Conservation (phyloP, 345 rosid genomes). For the Lepidium africanum region DNA sequence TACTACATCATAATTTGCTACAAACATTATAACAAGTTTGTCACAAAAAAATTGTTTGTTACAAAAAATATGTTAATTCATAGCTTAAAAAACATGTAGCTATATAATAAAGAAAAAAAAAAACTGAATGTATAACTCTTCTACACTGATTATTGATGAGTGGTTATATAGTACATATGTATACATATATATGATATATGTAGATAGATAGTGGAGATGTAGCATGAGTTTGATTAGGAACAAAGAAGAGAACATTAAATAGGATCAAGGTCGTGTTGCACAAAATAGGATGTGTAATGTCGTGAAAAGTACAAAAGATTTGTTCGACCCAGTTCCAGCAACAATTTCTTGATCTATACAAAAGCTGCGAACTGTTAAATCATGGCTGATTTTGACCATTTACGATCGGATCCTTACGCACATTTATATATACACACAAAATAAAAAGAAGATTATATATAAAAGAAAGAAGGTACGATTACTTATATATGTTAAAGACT, state of each 20-base stretch:
- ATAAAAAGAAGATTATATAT: constrained; percentile 8
- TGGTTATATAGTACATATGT: not conserved
- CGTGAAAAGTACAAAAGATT: constrained; percentile 23
- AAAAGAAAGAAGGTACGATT: constrained; percentile 13
- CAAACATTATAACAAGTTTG: too few species aligned
- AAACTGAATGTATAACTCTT: not conserved
- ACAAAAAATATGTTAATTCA: too few species aligned
- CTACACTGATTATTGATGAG: not conserved
- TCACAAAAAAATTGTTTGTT: too few species aligned
- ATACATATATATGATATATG: not conserved
- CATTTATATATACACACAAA: not conserved
- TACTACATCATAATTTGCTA: too few species aligned
- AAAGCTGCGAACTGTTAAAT: constrained; percentile 31
- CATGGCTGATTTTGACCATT: constrained; percentile 29
- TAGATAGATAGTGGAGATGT: not conserved
- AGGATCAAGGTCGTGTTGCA: constrained; percentile 24
- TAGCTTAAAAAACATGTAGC: too few species aligned
- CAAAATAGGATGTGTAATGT: constrained; percentile 20
- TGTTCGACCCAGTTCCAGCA: constrained; percentile 26
- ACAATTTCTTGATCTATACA: constrained; percentile 31
- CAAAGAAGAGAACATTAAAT: constrained; percentile 2
- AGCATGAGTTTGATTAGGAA: constrained; percentile 5
- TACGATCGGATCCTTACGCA: constrained; percentile 6
- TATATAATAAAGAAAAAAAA: not conserved
- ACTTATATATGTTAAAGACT: constrained; percentile 19